Evolutionary conservation across 2,329 filamentous ascomycete genomes (phyloP).

Genomic region (Blastomyces gilchristii): DNA sequence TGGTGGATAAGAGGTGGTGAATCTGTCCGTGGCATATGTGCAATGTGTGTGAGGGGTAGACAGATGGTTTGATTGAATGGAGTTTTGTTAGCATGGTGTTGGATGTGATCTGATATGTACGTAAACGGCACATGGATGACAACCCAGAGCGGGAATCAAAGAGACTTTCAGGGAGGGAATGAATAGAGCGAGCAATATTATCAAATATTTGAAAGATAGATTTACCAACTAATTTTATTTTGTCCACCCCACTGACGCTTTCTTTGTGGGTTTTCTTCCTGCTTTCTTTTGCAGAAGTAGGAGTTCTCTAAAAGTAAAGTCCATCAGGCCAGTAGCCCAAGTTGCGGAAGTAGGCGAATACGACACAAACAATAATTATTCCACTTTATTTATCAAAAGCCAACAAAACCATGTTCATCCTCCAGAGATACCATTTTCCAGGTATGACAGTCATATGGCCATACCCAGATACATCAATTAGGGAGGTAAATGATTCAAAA

Average conservation of each 20-base stretch:
- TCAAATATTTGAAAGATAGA: too few species aligned
- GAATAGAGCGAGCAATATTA: too few species aligned
- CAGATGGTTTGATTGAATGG: neutral
- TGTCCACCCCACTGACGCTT: neutral
- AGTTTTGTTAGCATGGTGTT: neutral
- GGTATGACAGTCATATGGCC: neutral
- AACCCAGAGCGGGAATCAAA: neutral
- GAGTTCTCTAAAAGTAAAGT: neutral
- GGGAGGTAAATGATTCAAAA: neutral
- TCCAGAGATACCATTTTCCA: neutral
- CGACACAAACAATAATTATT: neutral
- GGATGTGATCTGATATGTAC: neutral
- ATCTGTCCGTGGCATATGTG: neutral
- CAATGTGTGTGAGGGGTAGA: too few species aligned
- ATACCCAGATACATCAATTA: neutral
- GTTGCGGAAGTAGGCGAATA: neutral
- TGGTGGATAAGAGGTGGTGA: neutral
- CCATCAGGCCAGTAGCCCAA: neutral
- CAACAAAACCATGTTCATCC: neutral
- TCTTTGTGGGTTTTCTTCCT: neutral
- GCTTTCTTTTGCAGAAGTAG: neutral
- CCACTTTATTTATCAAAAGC: neutral
- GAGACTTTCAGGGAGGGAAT: neutral
- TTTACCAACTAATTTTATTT: too few species aligned
- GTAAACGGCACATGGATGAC: neutral